Evolutionary conservation across 75 land plant genomes (phyloP), one percentile per base, ranked within the genome.

Genomic region (Pseudotsuga menziesii): DNA sequence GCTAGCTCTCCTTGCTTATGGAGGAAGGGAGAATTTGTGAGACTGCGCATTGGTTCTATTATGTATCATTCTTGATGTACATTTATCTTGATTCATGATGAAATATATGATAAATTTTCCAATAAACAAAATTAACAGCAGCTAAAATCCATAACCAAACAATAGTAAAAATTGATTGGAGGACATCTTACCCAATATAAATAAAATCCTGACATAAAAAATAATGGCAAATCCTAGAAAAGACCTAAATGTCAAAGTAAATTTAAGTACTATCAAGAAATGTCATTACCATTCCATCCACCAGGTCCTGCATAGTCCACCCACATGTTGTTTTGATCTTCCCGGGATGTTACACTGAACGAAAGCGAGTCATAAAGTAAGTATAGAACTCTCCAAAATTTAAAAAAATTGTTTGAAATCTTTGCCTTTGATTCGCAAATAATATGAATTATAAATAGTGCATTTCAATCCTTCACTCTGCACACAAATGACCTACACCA

Each of bases 261-360:
- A 22, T 7, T 6, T 32, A 70, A 23, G 19, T 27, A 54, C 1
- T 67, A 26, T 0, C 27, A 36, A 22, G 19, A 15, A 32, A n/a
- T 4, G 57, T 23, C 54, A 41, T 9, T 83, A 92, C 94, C 94
- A 84, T 92, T 92, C 94, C 94, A 92, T 83, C 85, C 90, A 76
- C 94, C 92, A 44, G 92, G 94, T 11, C 89, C 84, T 7, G 92
- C 94, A 83, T 90, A 92, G 1, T 82, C 14, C 48, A 92, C 93
- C 89, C 90, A 92, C 78, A 70, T 72, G 69, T 92, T 83, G 58
- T 92, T 92, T 35, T 77, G 29, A 75, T 92, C 94, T 25, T 92
- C 94, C 3, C 80, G 77, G 44, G 81, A 74, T 61, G 86, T 84
- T 84, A 90, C 86, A 71, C 90, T 90, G 64, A 57, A 76, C n/a